Evolutionary conservation across 1,284 basidiomycete genomes (phyloP).

Genomic region (Athelia sp.): DNA sequence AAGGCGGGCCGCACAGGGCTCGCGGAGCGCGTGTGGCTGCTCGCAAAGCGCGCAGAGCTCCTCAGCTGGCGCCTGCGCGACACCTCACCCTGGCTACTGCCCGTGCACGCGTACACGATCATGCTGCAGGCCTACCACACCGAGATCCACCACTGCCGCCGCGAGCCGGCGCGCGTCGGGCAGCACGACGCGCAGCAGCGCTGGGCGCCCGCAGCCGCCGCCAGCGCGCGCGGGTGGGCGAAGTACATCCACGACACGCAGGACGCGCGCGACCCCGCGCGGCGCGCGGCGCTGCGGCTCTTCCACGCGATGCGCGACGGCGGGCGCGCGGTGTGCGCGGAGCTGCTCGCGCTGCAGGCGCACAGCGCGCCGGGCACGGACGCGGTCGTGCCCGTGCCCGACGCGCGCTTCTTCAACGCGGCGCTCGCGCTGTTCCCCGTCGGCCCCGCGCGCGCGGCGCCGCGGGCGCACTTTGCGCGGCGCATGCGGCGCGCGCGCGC

Average conservation of each 20-base stretch:
- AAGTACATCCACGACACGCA: neutral
- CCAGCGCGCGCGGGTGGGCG: constrained; percentile 16
- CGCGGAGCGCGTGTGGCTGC: constrained; percentile 59
- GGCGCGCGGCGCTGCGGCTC: neutral
- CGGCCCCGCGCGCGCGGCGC: constrained; percentile 2
- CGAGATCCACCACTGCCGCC: constrained; percentile 4
- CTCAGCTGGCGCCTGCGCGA: constrained; percentile 37
- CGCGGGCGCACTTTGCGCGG: neutral
- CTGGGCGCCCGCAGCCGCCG: neutral
- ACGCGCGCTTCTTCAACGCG: constrained; percentile 65
- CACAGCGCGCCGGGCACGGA: constrained; percentile 3
- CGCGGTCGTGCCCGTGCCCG: constrained; percentile 39
- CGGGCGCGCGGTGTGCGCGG: constrained; percentile 1
- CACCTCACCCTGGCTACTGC: constrained; percentile 52
- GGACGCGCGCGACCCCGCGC: neutral
- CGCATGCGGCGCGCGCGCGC: neutral
- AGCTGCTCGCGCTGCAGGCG: constrained; percentile 30
- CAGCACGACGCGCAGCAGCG: neutral
- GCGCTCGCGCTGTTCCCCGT: constrained; percentile 43
- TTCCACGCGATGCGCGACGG: constrained; percentile 6
- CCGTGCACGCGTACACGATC: constrained; percentile 62
- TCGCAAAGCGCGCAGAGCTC: constrained; percentile 52
- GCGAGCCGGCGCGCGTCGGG: constrained; percentile 7
- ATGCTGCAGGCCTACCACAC: constrained; percentile 58
- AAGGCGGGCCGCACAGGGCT: constrained; percentile 52